Evolutionary conservation across 495 filamentous ascomycete genomes (phyloP).

Genomic region (Hyaloscypha bicolor): DNA sequence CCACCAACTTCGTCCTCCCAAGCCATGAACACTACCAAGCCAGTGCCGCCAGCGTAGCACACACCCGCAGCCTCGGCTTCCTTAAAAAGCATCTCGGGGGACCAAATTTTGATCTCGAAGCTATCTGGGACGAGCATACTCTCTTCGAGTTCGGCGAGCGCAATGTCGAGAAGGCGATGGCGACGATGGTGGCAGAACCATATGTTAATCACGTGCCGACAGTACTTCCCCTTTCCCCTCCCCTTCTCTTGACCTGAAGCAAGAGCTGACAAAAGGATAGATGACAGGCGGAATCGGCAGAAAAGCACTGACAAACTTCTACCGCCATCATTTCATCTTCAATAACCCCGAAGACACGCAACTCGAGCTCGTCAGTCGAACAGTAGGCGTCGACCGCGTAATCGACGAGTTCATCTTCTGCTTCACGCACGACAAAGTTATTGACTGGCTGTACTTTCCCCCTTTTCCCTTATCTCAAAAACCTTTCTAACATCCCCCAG

Average conservation of each 20-base stretch:
- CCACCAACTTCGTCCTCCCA: constrained; percentile 46
- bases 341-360: constrained; percentile 66
- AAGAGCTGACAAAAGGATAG: neutral
- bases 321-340: constrained; percentile 73
- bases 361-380: constrained; percentile 73
- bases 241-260: neutral
- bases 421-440: constrained; percentile 70
- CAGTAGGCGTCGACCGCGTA: constrained; percentile 57
- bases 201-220: constrained; percentile 63
- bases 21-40: constrained; percentile 41
- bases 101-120: constrained; percentile 60
- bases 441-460: constrained; percentile 68
- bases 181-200: constrained; percentile 60
- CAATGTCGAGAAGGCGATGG: constrained; percentile 56
- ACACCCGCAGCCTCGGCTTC: constrained; percentile 54
- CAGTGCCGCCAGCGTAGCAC: constrained; percentile 44
- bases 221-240: constrained; percentile 14
- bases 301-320: constrained; percentile 68
- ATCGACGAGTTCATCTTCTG: constrained; percentile 60
- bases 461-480: constrained; percentile 20
- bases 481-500: neutral
- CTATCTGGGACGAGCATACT: constrained; percentile 63
- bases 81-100: constrained; percentile 52
- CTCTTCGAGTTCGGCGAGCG: constrained; percentile 55
- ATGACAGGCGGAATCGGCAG: constrained; percentile 74